Base-by-base conservation (phyloP, 371 early-diverging fungal species). In the Syncephalastrum sp. region DNA sequence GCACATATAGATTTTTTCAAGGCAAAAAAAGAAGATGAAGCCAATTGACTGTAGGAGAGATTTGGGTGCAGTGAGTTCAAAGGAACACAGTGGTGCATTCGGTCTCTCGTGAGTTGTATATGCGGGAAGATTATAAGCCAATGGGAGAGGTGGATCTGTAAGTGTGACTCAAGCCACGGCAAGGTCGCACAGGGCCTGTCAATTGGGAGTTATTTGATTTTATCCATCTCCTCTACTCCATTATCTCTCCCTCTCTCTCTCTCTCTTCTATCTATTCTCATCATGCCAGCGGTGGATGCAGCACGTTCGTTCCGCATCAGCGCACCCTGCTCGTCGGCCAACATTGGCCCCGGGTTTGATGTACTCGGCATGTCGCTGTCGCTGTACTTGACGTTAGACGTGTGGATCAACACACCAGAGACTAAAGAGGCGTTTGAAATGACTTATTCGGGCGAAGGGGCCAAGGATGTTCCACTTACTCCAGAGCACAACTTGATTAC, bases 261-360 rank as follows among this genome's bases (percentile, higher is more conserved):
- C 3, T 29, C 7, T 29, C 3, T 33, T 10, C 10, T 50, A 38
- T 25, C 12, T 10, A 33, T 10, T 33, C 38, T 33, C 43, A 56
- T 16, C 41, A 65, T 60, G 57, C 55, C 65, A 42, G 56, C 54
- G 42, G 51, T 69, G 55, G 61, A 75, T 29, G 54, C 67, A 50
- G 72, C 74, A 54, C 72, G 78, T 55, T 76, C 76, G 55, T 84
- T 90, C 68, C 82, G 70, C 50, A 91, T 96, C 70, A 63, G 76
- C 38, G 94, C 97, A 42, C 98, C 99, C 1, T 91, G 91, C 42
- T 94, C 97, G 7, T 88, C 97, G 12, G 91, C 99, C 60, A 98
- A 98, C 74, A 86, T 98, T 56, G 99, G 99, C 8, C 97, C 97
- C 7, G 98, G 98, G 33, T 98, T 95, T 63, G 98, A 98, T 74